Evolutionary conservation across 306 rosid genomes (phyloP).

Genomic region (Pterocarpus santalinus): DNA sequence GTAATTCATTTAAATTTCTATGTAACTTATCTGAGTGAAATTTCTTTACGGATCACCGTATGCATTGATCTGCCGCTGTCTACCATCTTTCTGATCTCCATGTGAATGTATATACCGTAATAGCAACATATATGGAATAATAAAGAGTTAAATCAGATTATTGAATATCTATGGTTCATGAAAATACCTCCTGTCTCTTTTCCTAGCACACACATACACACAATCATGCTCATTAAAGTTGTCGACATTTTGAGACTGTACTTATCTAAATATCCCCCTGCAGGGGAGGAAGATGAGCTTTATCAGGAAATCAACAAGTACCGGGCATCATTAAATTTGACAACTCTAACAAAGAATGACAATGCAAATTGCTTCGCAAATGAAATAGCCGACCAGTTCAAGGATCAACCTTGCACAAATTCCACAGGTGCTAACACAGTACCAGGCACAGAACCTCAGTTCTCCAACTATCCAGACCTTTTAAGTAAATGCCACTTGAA

Average conservation of each 20-base stretch:
- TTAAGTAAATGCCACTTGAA: conserved; percentile 80
- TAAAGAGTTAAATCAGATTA: neutral
- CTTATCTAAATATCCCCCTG: conserved; percentile 38
- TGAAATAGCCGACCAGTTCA: conserved; percentile 77
- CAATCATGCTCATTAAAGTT: conserved; percentile 17
- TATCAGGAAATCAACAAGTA: conserved; percentile 74
- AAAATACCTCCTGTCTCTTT: conserved; percentile 41
- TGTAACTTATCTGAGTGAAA: conserved; percentile 26
- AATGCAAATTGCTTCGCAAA: conserved; percentile 88
- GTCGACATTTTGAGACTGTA: conserved; percentile 33
- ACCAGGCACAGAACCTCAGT: conserved; percentile 84
- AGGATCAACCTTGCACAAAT: conserved; percentile 86
- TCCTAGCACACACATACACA: neutral
- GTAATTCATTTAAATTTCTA: conserved; percentile 1
- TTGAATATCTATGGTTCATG: neutral
- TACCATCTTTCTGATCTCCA: conserved; percentile 15
- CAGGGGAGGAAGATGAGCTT: conserved; percentile 80
- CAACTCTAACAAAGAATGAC: conserved; percentile 62
- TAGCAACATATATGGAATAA: conserved; percentile 4
- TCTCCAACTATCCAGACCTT: conserved; percentile 68
- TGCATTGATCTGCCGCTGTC: conserved; percentile 9
- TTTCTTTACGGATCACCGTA: neutral
- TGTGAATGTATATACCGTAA: neutral
- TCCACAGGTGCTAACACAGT: conserved; percentile 88
- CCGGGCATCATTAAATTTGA: conserved; percentile 69